phyloP scores from a whole-genome alignment of 2,329 filamentous ascomycete genomes.

The Lasiodiplodia gonubiensis region DNA sequence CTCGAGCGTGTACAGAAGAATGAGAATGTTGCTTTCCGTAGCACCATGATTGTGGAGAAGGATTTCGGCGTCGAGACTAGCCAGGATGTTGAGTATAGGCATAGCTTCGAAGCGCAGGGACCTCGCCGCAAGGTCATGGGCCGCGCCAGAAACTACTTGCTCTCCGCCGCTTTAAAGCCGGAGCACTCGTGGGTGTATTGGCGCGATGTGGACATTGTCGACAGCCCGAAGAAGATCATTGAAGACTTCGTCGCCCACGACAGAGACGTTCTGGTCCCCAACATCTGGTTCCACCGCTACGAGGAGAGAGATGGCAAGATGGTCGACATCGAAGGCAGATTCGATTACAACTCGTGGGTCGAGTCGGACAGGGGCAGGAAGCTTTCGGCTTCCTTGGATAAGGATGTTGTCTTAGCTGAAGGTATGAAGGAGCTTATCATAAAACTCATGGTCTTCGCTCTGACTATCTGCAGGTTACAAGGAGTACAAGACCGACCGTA shows the following conservation, averaged over 20 bases:
- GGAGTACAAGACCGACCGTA: conserved; percentile 87
- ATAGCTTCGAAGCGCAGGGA: conserved; percentile 85
- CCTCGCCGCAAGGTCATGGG: conserved; percentile 91
- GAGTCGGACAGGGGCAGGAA: conserved; percentile 85
- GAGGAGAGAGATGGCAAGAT: conserved; percentile 65
- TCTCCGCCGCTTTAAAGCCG: conserved; percentile 81
- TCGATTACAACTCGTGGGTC: conserved; percentile 99
- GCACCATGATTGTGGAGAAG: conserved; percentile 85
- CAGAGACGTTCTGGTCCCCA: conserved; percentile 90
- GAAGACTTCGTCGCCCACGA: conserved; percentile 97
- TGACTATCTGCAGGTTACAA: conserved; percentile 74
- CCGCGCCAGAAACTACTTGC: conserved; percentile 87
- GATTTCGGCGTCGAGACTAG: conserved; percentile 80
- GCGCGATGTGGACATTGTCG: conserved; percentile 95
- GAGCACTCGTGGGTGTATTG: conserved; percentile 99
- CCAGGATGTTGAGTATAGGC: conserved; percentile 81
- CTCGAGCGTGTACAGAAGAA: conserved; percentile 83
- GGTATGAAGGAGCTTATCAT: conserved; percentile 56
- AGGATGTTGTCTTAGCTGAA: conserved; percentile 86
- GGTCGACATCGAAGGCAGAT: conserved; percentile 89
- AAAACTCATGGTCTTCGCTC: neutral
- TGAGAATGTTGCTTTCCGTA: conserved; percentile 83
- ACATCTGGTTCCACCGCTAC: conserved; percentile 97
- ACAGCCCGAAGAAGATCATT: conserved; percentile 84
- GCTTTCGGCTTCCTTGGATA: conserved; percentile 73